phyloP scores from a whole-genome alignment of 2,329 filamentous ascomycete species.

The Scolecobasidium constrictum region DNA sequence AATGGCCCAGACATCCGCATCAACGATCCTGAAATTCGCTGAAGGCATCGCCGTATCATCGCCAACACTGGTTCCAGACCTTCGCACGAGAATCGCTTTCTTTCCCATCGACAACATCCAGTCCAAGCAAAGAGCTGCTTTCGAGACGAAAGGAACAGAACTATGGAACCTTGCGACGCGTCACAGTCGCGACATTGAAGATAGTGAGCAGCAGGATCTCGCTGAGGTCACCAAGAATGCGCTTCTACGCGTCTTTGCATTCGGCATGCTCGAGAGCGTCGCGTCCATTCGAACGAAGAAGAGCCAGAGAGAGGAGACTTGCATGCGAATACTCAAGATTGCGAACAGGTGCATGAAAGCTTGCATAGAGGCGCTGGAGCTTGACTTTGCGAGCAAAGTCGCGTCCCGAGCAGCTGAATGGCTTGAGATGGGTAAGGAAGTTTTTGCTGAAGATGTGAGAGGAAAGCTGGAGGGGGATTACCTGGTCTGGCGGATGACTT shows the following conservation, averaged over 20 bases:
- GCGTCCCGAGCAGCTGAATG: conserved; percentile 54
- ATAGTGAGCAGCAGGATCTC: background rate
- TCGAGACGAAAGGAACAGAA: conserved; percentile 45
- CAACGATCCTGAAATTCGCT: background rate
- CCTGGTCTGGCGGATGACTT: conserved; percentile 50
- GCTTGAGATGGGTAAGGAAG: conserved; percentile 17
- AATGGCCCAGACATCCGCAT: background rate
- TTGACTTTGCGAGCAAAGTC: conserved; percentile 47
- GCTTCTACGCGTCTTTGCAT: conserved; percentile 47
- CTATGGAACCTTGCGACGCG: conserved; percentile 60
- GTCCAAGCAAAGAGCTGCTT: conserved; percentile 20
- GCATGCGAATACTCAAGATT: conserved; percentile 51
- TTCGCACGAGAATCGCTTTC: background rate
- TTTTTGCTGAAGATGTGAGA: conserved; percentile 18
- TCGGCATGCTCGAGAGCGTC: conserved; percentile 54
- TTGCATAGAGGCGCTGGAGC: conserved; percentile 50
- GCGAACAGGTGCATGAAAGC: conserved; percentile 54
- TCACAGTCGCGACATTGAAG: conserved; percentile 18
- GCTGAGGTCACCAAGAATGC: background rate
- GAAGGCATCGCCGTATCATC: background rate
- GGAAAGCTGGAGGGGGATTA: conserved; percentile 48
- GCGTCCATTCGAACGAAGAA: conserved; percentile 19
- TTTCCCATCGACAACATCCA: background rate
- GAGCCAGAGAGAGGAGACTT: conserved; percentile 17
- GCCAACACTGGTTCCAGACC: background rate